Conservation (phyloP, 495 filamentous ascomycete genomes). For the Wilcoxina mikolae region DNA sequence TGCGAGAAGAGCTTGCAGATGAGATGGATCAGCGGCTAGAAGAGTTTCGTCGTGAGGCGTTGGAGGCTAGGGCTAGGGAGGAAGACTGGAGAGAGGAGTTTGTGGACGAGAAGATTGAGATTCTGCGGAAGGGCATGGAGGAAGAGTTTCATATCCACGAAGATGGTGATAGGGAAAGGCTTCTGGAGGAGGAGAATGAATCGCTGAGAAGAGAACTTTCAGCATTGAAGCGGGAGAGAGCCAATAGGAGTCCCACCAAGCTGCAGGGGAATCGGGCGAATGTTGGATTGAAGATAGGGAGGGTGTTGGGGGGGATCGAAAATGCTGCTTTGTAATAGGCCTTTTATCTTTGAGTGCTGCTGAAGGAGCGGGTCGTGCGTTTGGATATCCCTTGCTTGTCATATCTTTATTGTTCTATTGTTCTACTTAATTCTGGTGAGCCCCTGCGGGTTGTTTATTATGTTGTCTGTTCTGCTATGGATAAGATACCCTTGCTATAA, state of each 20-base stretch:
- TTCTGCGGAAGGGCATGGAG: conserved; percentile 56
- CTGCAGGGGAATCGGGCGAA: background rate
- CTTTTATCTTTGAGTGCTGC: too few species aligned
- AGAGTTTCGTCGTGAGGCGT: conserved; percentile 64
- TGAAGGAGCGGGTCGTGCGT: too few species aligned
- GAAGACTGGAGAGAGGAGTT: conserved; percentile 60
- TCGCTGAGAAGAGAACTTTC: conserved; percentile 39
- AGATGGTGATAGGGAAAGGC: conserved; percentile 31
- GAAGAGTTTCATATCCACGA: background rate
- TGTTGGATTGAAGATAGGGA: background rate
- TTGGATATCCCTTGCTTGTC: too few species aligned
- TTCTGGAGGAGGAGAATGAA: conserved; percentile 50
- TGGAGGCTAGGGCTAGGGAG: conserved; percentile 55
- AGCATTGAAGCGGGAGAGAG: conserved; percentile 37
- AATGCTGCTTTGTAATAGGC: too few species aligned
- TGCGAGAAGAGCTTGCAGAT: conserved; percentile 75
- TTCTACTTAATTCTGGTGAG: too few species aligned
- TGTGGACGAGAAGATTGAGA: conserved; percentile 78
- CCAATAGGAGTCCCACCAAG: conserved; percentile 31
- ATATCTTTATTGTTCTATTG: too few species aligned
- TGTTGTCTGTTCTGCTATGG: too few species aligned
- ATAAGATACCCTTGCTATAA: too few species aligned
- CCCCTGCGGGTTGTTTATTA: too few species aligned
- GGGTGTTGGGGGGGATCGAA: background rate
- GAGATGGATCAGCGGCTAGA: conserved; percentile 72